Evolutionary conservation across 345 rosid genomes (phyloP).

Genomic region (Luvunga scandens): DNA sequence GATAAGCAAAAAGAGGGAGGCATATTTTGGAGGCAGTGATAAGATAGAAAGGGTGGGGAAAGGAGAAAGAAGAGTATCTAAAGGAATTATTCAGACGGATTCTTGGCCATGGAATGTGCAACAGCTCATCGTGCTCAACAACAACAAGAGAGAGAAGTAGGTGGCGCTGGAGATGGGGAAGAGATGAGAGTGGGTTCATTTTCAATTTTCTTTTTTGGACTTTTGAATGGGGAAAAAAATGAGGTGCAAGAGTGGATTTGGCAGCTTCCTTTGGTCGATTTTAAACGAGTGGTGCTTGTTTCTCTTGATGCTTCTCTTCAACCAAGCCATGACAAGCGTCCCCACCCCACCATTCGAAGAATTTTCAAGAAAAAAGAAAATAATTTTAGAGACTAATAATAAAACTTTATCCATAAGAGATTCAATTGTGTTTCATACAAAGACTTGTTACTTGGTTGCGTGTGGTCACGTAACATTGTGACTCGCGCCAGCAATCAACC

Average conservation of each 20-base stretch:
- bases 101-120: slow-evolving; percentile 34
- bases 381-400: not conserved
- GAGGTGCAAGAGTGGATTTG: slow-evolving; percentile 19
- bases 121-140: slow-evolving; percentile 10
- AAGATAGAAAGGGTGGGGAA: not conserved
- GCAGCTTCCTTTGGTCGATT: slow-evolving; percentile 23
- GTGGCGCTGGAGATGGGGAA: slow-evolving; percentile 21
- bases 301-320: not conserved
- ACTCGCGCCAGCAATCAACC: not conserved
- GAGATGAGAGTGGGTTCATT: slow-evolving; percentile 26
- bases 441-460: not conserved
- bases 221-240: not conserved
- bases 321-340: no score
- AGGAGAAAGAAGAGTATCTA: slow-evolving; percentile 5
- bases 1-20: slow-evolving; percentile 59
- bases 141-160: slow-evolving; percentile 16
- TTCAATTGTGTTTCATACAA: not conserved
- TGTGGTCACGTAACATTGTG: not conserved
- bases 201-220: not conserved
- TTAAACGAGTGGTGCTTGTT: slow-evolving; percentile 36
- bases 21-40: slow-evolving; percentile 35
- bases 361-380: not conserved
- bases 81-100: slow-evolving; percentile 16
- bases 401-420: not conserved
- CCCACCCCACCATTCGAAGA: not conserved